Evolutionary conservation across 73 alveolate genomes (phyloP), one percentile per base, ranked within the genome.

Genomic region (Tetrahymena malaccensis): DNA sequence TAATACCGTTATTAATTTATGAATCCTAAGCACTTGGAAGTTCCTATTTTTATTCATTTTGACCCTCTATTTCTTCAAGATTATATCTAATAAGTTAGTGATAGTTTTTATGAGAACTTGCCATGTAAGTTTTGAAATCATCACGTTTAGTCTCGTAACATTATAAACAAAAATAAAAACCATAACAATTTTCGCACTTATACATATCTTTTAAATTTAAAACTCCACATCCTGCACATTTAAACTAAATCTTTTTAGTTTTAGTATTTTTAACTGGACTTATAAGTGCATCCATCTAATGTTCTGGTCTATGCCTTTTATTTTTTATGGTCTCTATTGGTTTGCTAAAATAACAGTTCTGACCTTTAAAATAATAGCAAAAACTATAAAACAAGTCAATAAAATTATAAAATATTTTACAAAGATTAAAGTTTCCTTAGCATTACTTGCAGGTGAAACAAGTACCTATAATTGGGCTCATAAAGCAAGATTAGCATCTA

Each of bases 401-500:
- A 85, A 85, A 34, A 35, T 11, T 12, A 35, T 31, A 27, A 35
- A 35, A 25, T 44, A 27, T 22, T 19, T 37, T 96, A 96, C 98
- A 96, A 89, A 96, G 95, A 33, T 95, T 95, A 55, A 96, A 97
- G 37, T 97, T 96, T 11, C 89, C 89, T 38, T 96, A 93, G 94
- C 99, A 98, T 40, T 96, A 96, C 83, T 97, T 97, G 96, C 99
- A 98, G 17, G 96, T 95, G 84, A 98, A 98, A 85, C 98, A 97
- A 57, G 98, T 97, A 16, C 99, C 99, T 55, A 98, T 93, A 19
- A 98, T 98, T 16, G 99, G 99, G 93, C 98, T 96, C 97, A 94
- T 95, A 89, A 94, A 98, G 96, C 99, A 98, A 43, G 97, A 94
- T 57, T 94, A 97, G 94, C 99, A 97, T 40, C 97, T 96, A 34